A percentile compares a stretch with the other conserved stretches of the same genome.
These are phyloP conservation scores for Mycena galopus DNA, from an alignment of 768 basidiomycete species.

Conservation along the genomic window DNA sequence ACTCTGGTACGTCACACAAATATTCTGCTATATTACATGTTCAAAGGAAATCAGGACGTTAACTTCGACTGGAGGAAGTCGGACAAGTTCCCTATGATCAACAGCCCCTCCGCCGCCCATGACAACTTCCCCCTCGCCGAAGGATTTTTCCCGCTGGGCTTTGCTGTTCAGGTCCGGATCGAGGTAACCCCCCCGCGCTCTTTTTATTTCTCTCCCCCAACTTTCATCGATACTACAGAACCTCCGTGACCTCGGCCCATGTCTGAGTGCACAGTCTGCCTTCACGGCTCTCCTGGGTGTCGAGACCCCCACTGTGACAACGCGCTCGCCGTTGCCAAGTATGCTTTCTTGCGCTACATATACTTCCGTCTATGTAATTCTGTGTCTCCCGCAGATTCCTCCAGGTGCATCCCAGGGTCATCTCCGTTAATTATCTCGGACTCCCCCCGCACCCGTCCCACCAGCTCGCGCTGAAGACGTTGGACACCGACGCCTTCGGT, in stretches of 20 bases:
- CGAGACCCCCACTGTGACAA: constrained; percentile 70
- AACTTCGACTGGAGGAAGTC: constrained; percentile 66
- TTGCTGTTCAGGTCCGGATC: constrained; percentile 63
- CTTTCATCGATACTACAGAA: neutral
- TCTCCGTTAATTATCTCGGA: constrained; percentile 51
- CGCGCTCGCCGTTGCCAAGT: constrained; percentile 52
- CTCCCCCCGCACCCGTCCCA: constrained; percentile 48
- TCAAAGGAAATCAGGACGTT: constrained; percentile 63
- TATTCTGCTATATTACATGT: neutral
- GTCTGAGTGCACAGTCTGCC: constrained; percentile 55
- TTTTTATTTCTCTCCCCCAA: too few relatives aligned
- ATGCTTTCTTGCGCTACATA: neutral
- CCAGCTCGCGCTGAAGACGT: constrained; percentile 41
- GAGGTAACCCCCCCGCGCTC: too few relatives aligned
- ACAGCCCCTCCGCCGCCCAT: constrained; percentile 67
- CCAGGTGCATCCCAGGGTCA: constrained; percentile 46
- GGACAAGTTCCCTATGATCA: constrained; percentile 67
- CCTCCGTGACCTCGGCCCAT: constrained; percentile 25
- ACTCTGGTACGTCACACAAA: constrained; percentile 55
- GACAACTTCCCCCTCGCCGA: constrained; percentile 66
- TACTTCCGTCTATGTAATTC: neutral
- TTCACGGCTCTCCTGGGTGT: constrained; percentile 29
- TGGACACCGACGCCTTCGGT: constrained; percentile 43
- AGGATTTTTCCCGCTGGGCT: constrained; percentile 61
- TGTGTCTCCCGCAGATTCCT: constrained; percentile 38